Evolutionary conservation across 1,284 basidiomycete species (phyloP), one percentile per base, ranked within the genome.

Genomic region (Malassezia psittaci): DNA sequence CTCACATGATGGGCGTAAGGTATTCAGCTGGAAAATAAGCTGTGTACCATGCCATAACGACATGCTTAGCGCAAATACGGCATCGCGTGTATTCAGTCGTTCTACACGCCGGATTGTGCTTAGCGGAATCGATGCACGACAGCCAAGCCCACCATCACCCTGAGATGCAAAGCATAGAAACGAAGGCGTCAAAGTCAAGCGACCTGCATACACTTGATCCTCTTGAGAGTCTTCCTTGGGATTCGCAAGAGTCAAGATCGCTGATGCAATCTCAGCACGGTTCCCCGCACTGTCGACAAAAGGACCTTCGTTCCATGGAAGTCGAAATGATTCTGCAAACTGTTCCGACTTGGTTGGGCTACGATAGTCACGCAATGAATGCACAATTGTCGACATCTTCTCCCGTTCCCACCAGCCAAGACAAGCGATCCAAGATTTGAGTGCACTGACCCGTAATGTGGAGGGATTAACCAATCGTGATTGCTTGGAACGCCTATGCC

Each of bases 11-110:
- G 90, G 89, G 34, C 91, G 82, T n/a, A 98, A 81, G 0, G 90
- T 90, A 8, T 94, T 96, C 54, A 98, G 79, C 78, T 98, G 93
- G 1, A 98, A 82, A 63, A 96, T 86, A 67, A 96, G 87, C 79
- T 94, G 88, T 81, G 88, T 84, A 43, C 88, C 86, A 75, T 96
- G 90, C 90, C 91, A 98, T 52, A 90, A 83, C n/a, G 85, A 83
- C 29, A 98, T 79, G 66, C 88, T 90, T 39, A 98, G 81, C 5
- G 93, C 93, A 73, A 96, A 96, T 32, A 96, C 86, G 29, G 64
- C 66, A 34, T 68, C 65, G 34, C 63, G 61, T 19, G 90, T 87
- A 35, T 90, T 74, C 60, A 70, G 63, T 46, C 91, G 80, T 76
- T 99, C 94, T n/a, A 98, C 94, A 39, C 94, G 80, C 39, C 94